phyloP scores from a whole-genome alignment of 192 early-diverging fungal species.

The Coemansia sp. region DNA sequence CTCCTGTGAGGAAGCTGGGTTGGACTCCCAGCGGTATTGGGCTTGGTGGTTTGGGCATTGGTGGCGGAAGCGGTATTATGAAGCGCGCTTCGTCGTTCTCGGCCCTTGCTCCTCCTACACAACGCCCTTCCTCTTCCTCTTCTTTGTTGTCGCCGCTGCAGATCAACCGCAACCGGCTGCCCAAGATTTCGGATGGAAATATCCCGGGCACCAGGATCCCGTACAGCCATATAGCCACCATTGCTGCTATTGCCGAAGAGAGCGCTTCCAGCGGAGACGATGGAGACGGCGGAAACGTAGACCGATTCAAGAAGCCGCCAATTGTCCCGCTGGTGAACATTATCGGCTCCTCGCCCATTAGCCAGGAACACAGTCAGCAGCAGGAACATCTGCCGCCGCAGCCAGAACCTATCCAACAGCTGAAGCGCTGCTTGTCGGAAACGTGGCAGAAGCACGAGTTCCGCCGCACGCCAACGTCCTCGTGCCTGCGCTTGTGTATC shows the following conservation, averaged over 20 bases:
- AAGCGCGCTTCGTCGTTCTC: no score
- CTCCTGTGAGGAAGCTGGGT: no score
- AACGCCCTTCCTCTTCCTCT: no score
- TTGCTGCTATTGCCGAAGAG: neutral
- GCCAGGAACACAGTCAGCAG: neutral
- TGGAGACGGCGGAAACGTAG: neutral
- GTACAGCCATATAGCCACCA: constrained; percentile 1
- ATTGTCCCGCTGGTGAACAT: neutral
- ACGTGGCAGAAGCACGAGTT: constrained; percentile 7
- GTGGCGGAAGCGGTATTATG: no score
- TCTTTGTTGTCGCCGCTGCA: neutral
- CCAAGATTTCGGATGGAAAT: neutral
- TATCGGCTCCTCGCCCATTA: neutral
- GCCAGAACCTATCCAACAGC: constrained; percentile 8
- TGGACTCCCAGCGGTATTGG: no score
- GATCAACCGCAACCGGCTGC: neutral
- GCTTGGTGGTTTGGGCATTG: no score
- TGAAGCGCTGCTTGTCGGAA: constrained; percentile 17
- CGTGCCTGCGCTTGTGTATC: neutral
- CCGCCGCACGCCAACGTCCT: neutral
- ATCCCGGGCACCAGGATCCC: constrained; percentile 3
- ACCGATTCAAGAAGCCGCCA: neutral
- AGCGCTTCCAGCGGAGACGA: neutral
- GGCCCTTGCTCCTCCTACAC: no score
- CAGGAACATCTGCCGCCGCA: neutral